phyloP scores from a whole-genome alignment of 495 filamentous ascomycete species.

The Hypoxylon intermedium region DNA sequence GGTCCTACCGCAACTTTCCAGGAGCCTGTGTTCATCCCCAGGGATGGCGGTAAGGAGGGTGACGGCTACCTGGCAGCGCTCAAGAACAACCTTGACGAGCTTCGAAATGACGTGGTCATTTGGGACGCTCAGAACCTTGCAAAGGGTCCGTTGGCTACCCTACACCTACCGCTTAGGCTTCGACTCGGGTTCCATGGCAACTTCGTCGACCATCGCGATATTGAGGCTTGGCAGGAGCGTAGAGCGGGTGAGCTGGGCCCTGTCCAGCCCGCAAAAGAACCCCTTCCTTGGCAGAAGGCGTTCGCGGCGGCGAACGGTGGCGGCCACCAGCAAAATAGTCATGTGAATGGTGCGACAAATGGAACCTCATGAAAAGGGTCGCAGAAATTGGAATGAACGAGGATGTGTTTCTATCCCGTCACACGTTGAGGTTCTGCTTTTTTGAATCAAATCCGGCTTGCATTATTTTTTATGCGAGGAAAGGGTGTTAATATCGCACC shows the following conservation, averaged over 20 bases:
- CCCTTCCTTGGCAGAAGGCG: slow-evolving; percentile 52
- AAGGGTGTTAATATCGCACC: no score
- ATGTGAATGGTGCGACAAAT: slow-evolving; percentile 20
- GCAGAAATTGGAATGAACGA: background rate
- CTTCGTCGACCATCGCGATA: slow-evolving; percentile 55
- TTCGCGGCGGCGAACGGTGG: slow-evolving; percentile 15
- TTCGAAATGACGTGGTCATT: slow-evolving; percentile 59
- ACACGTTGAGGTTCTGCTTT: no score
- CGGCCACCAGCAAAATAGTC: slow-evolving; percentile 2
- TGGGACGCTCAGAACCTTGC: slow-evolving; percentile 55
- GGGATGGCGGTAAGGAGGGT: slow-evolving; percentile 53
- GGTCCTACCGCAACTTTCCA: slow-evolving; percentile 62
- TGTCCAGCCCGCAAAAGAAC: slow-evolving; percentile 47
- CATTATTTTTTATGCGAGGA: no score
- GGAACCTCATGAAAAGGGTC: slow-evolving; percentile 13
- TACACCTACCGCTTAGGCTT: slow-evolving; percentile 55
- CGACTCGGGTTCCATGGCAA: slow-evolving; percentile 57
- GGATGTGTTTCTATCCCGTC: background rate
- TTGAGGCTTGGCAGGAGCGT: slow-evolving; percentile 51
- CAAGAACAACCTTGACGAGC: slow-evolving; percentile 60
- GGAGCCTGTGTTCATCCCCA: slow-evolving; percentile 65
- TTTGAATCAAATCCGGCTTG: no score
- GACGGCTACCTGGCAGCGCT: slow-evolving; percentile 64
- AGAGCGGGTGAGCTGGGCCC: slow-evolving; percentile 52
- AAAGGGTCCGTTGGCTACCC: slow-evolving; percentile 53